These are phyloP conservation scores for Neurospora pannonica DNA, from an alignment of 495 filamentous ascomycete species.

Conservation along the genomic window DNA sequence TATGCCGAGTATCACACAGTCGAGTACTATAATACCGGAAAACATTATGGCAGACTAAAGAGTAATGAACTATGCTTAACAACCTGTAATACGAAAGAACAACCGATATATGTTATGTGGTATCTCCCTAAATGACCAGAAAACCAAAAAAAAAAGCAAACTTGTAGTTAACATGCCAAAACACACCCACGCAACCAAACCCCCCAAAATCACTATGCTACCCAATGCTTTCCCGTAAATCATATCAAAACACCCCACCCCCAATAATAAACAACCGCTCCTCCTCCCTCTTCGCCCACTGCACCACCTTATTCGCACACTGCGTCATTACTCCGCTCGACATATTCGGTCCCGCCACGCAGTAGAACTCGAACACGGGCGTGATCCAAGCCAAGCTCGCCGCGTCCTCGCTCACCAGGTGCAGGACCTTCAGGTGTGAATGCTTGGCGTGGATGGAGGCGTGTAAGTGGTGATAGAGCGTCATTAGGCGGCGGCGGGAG, in stretches of 20 bases:
- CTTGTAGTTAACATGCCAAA: background rate
- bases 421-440: slow-evolving; percentile 72
- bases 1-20: background rate
- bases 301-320: slow-evolving; percentile 74
- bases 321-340: slow-evolving; percentile 72
- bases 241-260: slow-evolving; percentile 56
- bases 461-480: slow-evolving; percentile 76
- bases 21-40: background rate
- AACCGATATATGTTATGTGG: background rate
- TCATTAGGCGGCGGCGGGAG: slow-evolving; percentile 66
- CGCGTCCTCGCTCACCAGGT: slow-evolving; percentile 61
- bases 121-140: background rate
- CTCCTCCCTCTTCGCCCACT: slow-evolving; percentile 86
- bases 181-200: background rate
- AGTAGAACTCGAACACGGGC: slow-evolving; percentile 86
- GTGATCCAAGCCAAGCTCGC: slow-evolving; percentile 85
- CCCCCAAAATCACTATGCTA: background rate
- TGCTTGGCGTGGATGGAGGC: slow-evolving; percentile 74
- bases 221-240: background rate
- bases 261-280: slow-evolving; percentile 92
- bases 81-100: background rate
- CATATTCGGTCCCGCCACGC: slow-evolving; percentile 71
- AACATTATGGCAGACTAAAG: background rate
- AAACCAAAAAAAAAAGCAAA: background rate
- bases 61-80: background rate